phyloP scores from a whole-genome alignment of 345 rosid genomes.

The Psidium guajava region DNA sequence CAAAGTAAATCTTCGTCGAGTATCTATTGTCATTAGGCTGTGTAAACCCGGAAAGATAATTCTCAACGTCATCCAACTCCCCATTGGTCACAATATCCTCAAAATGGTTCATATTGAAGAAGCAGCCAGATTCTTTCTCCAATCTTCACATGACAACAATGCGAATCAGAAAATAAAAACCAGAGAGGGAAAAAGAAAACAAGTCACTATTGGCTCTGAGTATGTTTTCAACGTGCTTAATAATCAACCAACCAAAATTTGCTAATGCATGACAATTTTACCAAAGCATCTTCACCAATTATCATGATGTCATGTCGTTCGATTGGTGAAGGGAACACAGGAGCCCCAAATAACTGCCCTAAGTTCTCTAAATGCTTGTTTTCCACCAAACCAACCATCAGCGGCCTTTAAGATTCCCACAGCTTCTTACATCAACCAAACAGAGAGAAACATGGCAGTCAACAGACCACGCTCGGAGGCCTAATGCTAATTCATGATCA shows the following conservation, averaged over 20 bases:
- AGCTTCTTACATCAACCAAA: neutral
- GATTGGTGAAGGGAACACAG: neutral
- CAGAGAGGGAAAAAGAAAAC: neutral
- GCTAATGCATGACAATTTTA: neutral
- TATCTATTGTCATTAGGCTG: conserved; percentile 33
- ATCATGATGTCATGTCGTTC: neutral
- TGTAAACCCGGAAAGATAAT: conserved; percentile 54
- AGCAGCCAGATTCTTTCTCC: conserved; percentile 57
- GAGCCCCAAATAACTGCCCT: neutral
- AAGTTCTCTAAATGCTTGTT: neutral
- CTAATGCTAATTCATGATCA: neutral
- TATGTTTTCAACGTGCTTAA: neutral
- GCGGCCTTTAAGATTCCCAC: neutral
- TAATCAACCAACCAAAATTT: neutral
- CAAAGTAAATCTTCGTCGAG: conserved; percentile 48
- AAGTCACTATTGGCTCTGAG: neutral
- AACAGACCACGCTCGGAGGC: neutral
- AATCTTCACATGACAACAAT: conserved; percentile 24
- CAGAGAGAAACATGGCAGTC: neutral
- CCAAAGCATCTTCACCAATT: neutral
- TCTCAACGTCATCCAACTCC: conserved; percentile 51
- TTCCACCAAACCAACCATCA: neutral
- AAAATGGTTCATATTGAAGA: conserved; percentile 46
- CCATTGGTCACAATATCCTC: conserved; percentile 34
- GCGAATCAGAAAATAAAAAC: conserved; percentile 4